Conservation (phyloP, 2,329 filamentous ascomycete species). For the Aspergillus eucalypticola region DNA sequence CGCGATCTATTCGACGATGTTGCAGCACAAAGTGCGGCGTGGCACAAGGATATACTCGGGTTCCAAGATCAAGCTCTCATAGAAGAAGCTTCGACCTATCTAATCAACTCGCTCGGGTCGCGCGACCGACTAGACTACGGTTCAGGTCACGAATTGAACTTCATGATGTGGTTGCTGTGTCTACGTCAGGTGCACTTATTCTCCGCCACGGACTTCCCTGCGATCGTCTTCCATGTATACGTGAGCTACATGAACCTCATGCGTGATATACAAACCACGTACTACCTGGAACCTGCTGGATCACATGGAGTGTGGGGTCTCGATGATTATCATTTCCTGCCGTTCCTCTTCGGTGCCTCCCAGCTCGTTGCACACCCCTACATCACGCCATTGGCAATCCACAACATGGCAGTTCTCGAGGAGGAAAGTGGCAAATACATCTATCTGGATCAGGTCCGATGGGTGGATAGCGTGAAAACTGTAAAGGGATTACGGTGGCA, state of each 20-base stretch:
- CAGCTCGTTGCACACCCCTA: conserved; percentile 84
- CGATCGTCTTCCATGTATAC: conserved; percentile 77
- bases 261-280: conserved; percentile 83
- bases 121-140: conserved; percentile 89
- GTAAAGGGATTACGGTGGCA: conserved; percentile 95
- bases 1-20: conserved; percentile 69
- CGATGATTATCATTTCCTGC: conserved; percentile 95
- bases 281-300: conserved; percentile 95
- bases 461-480: conserved; percentile 95
- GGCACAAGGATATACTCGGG: conserved; percentile 45
- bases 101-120: conserved; percentile 83
- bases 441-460: conserved; percentile 88
- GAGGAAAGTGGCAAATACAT: conserved; percentile 81
- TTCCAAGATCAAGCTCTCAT: conserved; percentile 53
- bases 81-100: conserved; percentile 74
- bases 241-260: conserved; percentile 80
- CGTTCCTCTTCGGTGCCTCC: conserved; percentile 90
- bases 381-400: conserved; percentile 77
- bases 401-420: conserved; percentile 83
- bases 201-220: conserved; percentile 65
- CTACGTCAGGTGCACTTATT: conserved; percentile 77
- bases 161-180: conserved; percentile 94
- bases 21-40: conserved; percentile 38
- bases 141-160: conserved; percentile 96
- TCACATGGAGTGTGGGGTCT: conserved; percentile 98